Percentiles rank a stretch among this genome's conserved stretches.
phyloP scores from a whole-genome alignment of 306 rosid species.

The Vicia sativa region DNA sequence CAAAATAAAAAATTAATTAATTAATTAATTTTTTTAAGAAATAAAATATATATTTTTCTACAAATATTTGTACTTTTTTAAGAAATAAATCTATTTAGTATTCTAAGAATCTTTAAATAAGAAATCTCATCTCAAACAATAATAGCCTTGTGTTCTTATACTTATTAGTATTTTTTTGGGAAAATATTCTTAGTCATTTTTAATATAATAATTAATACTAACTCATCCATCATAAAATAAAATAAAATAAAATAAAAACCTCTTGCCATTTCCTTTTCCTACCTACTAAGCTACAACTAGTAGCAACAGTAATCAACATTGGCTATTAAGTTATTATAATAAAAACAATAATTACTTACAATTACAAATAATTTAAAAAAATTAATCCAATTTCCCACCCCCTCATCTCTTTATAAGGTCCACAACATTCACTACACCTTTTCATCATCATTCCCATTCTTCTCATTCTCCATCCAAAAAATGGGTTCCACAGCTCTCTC shows the following conservation, averaged over 20 bases:
- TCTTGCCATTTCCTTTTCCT: neutral
- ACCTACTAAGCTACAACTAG: conserved; percentile 9
- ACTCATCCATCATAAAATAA: neutral
- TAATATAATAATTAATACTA: neutral
- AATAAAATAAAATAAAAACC: neutral
- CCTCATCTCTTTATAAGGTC: conserved; percentile 46
- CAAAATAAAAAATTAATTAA: no score
- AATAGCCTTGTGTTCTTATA: neutral
- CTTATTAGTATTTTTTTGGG: neutral
- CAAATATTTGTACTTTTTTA: no score
- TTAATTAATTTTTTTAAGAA: no score
- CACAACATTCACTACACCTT: conserved; percentile 34
- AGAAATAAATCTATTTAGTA: no score
- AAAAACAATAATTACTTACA: neutral
- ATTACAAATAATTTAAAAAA: neutral
- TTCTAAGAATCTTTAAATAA: no score
- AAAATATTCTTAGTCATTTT: neutral
- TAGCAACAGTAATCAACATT: no score
- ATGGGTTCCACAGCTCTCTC: conserved; percentile 49
- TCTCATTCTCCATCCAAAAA: neutral
- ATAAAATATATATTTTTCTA: no score
- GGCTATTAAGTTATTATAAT: neutral
- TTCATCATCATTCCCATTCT: conserved; percentile 1
- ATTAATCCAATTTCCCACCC: neutral
- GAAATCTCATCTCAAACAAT: neutral